A percentile compares a stretch with the other conserved stretches of the same genome.
Conservation (phyloP, 805 yeast genomes). For the Yueomyces sp. region DNA sequence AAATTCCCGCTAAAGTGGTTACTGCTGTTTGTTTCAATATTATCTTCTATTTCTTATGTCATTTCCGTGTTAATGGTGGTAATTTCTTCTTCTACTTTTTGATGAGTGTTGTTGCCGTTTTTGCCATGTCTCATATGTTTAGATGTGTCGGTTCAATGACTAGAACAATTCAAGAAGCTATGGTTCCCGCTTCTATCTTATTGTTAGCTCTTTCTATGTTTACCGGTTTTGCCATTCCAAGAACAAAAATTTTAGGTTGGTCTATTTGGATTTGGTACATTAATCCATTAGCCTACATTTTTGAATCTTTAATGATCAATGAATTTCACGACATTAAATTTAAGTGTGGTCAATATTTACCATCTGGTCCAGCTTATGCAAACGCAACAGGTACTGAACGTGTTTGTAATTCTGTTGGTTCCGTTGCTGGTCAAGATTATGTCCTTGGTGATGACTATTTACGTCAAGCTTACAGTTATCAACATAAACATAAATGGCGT, state of each 20-base stretch:
- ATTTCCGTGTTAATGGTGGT: conserved; percentile 40
- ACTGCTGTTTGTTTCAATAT: conserved; percentile 35
- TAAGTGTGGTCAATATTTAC: conserved; percentile 27
- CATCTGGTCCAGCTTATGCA: conserved; percentile 31
- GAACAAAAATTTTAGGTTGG: conserved; percentile 32
- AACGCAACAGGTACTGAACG: conserved; percentile 12
- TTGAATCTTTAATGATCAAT: conserved; percentile 32
- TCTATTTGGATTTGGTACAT: conserved; percentile 34
- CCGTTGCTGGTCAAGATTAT: conserved; percentile 31
- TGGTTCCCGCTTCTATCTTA: conserved; percentile 32
- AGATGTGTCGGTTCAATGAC: conserved; percentile 30
- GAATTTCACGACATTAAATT: conserved; percentile 29
- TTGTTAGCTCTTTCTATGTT: conserved; percentile 27
- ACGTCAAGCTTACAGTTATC: conserved; percentile 27
- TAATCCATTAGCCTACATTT: conserved; percentile 30
- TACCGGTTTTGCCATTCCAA: conserved; percentile 33
- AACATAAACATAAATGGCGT: conserved; percentile 40
- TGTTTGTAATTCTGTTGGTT: conserved; percentile 39
- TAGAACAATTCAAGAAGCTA: conserved; percentile 27
- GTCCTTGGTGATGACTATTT: conserved; percentile 39
- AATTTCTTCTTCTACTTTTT: conserved; percentile 40
- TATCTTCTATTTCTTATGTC: conserved; percentile 38
- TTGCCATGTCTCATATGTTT: conserved; percentile 43
- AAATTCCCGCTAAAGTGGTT: conserved; percentile 37
- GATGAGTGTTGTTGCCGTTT: conserved; percentile 29